These are phyloP conservation scores for Fraxinus floribunda DNA, from an alignment of 305 asterid species.

Conservation along the genomic window DNA sequence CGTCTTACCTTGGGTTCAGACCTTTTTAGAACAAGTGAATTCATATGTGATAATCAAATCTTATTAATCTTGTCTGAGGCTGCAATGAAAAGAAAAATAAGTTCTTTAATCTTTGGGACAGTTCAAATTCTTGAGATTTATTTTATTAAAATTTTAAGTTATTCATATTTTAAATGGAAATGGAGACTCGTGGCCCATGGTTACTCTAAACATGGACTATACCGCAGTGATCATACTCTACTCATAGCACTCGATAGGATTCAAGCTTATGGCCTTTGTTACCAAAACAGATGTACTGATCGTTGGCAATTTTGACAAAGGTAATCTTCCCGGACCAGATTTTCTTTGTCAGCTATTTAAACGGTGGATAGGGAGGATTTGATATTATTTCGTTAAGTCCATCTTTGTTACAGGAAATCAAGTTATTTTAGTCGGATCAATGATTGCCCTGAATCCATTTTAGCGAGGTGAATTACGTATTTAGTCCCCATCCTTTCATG, in stretches of 20 bases:
- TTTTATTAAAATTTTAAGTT: background rate
- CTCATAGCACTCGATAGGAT: background rate
- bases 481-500: background rate
- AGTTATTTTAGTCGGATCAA: no score
- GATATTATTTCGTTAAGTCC: no score
- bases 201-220: background rate
- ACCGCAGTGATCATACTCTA: background rate
- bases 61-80: background rate
- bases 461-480: no score
- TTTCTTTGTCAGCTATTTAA: no score
- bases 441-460: no score
- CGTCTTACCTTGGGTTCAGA: background rate
- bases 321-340: no score
- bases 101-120: background rate
- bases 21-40: background rate
- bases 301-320: background rate
- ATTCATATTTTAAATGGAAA: background rate
- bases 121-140: background rate
- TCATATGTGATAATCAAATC: background rate
- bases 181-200: background rate
- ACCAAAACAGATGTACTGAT: background rate
- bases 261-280: background rate
- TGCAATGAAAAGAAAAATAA: background rate
- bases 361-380: no score
- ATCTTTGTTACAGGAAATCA: no score